Conservation (phyloP, 2,329 filamentous ascomycete species). For the Diaporthe velutina region DNA sequence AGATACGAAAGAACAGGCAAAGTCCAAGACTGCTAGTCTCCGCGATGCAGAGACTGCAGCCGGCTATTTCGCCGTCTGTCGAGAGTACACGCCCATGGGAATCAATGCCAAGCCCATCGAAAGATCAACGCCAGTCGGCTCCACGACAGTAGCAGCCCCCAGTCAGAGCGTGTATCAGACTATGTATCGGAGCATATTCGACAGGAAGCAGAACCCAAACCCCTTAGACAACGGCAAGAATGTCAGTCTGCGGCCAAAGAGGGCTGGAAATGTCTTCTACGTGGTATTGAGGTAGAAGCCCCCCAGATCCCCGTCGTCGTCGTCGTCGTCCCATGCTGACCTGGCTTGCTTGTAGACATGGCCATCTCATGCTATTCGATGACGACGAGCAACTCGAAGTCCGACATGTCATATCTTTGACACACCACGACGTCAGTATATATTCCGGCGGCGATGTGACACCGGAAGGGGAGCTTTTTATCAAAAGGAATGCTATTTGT, state of each 20-base stretch:
- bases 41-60: conserved; percentile 84
- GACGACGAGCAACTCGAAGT: conserved; percentile 96
- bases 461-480: conserved; percentile 93
- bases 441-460: conserved; percentile 84
- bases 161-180: conserved; percentile 97
- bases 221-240: conserved; percentile 63
- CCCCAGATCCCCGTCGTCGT: neutral
- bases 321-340: neutral
- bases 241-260: conserved; percentile 68
- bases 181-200: conserved; percentile 97
- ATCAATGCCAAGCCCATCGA: conserved; percentile 95
- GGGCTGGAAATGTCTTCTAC: conserved; percentile 90
- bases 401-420: conserved; percentile 92
- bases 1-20: conserved; percentile 71
- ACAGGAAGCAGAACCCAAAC: conserved; percentile 72
- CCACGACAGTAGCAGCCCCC: conserved; percentile 78
- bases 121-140: conserved; percentile 83
- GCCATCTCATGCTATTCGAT: conserved; percentile 97
- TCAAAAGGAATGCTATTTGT: conserved; percentile 92
- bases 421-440: conserved; percentile 87
- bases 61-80: conserved; percentile 94
- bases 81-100: conserved; percentile 91
- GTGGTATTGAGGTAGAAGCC: conserved; percentile 82
- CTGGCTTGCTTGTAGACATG: conserved; percentile 72
- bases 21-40: conserved; percentile 58